Conservation (phyloP, 1,139 yeast species). For the Yamadazyma triangularis region DNA sequence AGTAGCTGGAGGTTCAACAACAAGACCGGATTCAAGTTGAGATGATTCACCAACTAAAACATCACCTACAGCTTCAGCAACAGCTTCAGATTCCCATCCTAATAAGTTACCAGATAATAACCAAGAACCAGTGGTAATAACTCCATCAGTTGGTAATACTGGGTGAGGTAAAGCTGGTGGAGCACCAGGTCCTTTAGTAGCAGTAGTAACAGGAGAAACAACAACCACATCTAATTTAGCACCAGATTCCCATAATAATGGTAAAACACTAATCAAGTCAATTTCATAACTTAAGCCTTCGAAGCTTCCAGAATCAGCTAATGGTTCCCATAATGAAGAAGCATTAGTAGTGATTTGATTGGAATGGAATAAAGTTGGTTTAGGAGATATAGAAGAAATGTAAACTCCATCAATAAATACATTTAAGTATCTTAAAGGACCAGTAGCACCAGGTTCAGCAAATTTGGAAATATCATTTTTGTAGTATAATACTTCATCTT, state of each 20-base stretch:
- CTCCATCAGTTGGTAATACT: constrained; percentile 8
- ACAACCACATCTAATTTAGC: constrained; percentile 17
- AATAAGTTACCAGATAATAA: constrained; percentile 14
- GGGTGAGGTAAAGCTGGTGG: constrained; percentile 13
- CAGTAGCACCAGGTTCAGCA: constrained; percentile 10
- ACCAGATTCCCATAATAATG: constrained; percentile 24
- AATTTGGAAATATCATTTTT: constrained; percentile 11
- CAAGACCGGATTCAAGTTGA: constrained; percentile 11
- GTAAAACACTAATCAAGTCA: constrained; percentile 23
- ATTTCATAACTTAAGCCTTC: constrained; percentile 22
- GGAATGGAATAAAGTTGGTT: constrained; percentile 23
- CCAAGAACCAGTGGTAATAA: constrained; percentile 11
- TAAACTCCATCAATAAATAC: constrained; percentile 18
- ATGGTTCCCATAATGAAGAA: constrained; percentile 18
- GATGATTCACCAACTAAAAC: constrained; percentile 6
- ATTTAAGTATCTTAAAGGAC: constrained; percentile 22
- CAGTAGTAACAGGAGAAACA: constrained; percentile 16
- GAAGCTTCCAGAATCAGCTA: constrained; percentile 22
- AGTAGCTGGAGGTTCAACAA: constrained; percentile 13
- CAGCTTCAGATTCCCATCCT: constrained; percentile 13
- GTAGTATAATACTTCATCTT: constrained; percentile 19
- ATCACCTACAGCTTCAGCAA: constrained; percentile 8
- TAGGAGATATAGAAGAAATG: constrained; percentile 20
- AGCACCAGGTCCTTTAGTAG: constrained; percentile 12
- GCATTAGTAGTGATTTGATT: constrained; percentile 14